Evolutionary conservation across 192 early-diverging fungal species (phyloP).

Genomic region (Dissophora ornata): DNA sequence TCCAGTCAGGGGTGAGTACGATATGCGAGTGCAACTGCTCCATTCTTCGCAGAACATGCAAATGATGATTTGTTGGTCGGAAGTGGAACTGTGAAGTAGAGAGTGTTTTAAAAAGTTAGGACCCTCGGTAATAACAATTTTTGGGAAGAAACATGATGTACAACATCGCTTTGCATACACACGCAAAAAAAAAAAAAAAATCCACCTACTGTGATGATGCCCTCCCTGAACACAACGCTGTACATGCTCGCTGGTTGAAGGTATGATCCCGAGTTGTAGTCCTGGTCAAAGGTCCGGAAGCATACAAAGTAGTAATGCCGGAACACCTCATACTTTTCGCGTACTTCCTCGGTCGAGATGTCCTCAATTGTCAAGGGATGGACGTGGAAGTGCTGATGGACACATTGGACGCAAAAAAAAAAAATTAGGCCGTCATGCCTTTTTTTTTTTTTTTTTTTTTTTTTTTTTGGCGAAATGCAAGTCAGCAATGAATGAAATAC

Average conservation of each 20-base stretch:
- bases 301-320: slow-evolving; percentile 92
- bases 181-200: slow-evolving; percentile 4
- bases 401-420: slow-evolving; percentile 2
- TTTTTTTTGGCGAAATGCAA: no score
- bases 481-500: no score
- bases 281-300: slow-evolving; percentile 81
- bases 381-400: slow-evolving; percentile 73
- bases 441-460: no score
- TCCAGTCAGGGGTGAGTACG: slow-evolving; percentile 93
- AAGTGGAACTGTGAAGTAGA: slow-evolving; percentile 77
- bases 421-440: no score
- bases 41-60: slow-evolving; percentile 87
- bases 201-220: slow-evolving; percentile 69
- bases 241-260: slow-evolving; percentile 77
- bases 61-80: slow-evolving; percentile 78
- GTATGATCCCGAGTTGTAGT: slow-evolving; percentile 71
- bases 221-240: slow-evolving; percentile 75
- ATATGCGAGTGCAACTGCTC: slow-evolving; percentile 88
- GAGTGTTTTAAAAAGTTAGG: no score
- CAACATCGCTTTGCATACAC: no score
- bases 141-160: no score
- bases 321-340: slow-evolving; percentile 95
- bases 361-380: slow-evolving; percentile 91
- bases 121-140: no score
- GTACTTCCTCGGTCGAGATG: slow-evolving; percentile 83